Evolutionary conservation across 2,329 filamentous ascomycete genomes (phyloP), one percentile per base, ranked within the genome.

Genomic region (Tolypocladium paradoxum): DNA sequence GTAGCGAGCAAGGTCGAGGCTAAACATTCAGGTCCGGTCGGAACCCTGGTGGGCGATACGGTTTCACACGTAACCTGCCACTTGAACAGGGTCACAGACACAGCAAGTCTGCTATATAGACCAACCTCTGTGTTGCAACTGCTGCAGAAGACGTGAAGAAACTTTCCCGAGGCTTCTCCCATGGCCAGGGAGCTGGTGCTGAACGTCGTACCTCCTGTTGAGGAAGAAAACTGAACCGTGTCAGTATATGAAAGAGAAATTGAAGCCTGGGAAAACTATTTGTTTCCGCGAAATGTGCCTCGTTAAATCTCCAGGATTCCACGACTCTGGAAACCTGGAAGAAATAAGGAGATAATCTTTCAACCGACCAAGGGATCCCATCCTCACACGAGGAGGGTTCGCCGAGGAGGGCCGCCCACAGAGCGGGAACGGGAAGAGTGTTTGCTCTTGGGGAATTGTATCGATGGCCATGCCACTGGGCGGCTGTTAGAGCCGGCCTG

Each of bases 361-460:
- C 63, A 64, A 59, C 53, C 54, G 51, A 43, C 53, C 55, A 56
- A 50, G 59, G 57, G 59, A 75, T 74, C 75, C 78, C 75, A 58
- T 71, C 70, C 62, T 38, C 48, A 38, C 37, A 62, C 53, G 54
- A 61, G 68, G 72, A 76, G 75, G 68, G 63, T 70, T 66, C 61
- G 54, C 55, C 40, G 49, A 56, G 31, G 45, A 50, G 54, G 31
- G 53, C 58, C 59, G 59, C 60, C 61, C 62, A 62, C 53, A 47
- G 46, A 36, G 49, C 54, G 56, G 60, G 59, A 53, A 61, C 56
- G 59, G 64, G 58, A 54, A 53, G 38, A 52, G 58, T 52, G 55
- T 50, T 81, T 71, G 55, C 67, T 86, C 61, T 86, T 63, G 82
- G 83, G 81, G 76, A 81, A 71, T 79, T 82, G 82, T 85, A 86